Conservation (phyloP, 2,329 filamentous ascomycete genomes). For the Microascus cirrosus region DNA sequence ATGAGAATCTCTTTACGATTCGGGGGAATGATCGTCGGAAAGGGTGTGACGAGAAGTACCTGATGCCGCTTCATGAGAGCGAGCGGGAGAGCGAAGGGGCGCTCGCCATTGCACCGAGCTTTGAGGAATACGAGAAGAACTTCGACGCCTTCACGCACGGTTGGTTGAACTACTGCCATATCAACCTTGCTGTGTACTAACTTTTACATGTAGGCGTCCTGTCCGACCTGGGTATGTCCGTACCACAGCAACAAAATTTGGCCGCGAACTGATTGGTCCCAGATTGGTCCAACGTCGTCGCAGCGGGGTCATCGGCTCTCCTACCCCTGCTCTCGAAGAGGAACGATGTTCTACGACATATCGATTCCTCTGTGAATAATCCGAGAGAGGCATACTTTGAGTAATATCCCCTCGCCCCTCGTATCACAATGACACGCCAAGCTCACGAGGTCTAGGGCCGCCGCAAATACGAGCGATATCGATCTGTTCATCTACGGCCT, state of each 20-base stretch:
- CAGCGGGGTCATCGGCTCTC: conserved; percentile 62
- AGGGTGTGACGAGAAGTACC: conserved; percentile 42
- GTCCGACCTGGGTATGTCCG: conserved; percentile 37
- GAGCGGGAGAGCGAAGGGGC: conserved; percentile 45
- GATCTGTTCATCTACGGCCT: conserved; percentile 70
- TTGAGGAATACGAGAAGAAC: conserved; percentile 60
- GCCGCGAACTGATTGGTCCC: neutral
- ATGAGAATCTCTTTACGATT: neutral
- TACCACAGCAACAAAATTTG: too few relatives aligned
- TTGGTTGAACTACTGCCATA: neutral
- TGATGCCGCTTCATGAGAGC: conserved; percentile 47
- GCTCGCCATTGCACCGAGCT: conserved; percentile 47
- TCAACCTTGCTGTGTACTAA: neutral
- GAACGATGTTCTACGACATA: conserved; percentile 28
- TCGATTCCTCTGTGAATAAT: conserved; percentile 31
- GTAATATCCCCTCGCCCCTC: conserved; percentile 56
- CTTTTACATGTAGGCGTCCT: conserved; percentile 30
- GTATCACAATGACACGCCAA: neutral
- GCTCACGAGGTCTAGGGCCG: conserved; percentile 27
- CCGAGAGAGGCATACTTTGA: conserved; percentile 59
- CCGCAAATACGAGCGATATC: conserved; percentile 26
- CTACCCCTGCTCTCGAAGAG: conserved; percentile 47
- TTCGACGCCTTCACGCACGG: conserved; percentile 65
- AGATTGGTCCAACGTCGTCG: conserved; percentile 67
- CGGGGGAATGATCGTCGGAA: conserved; percentile 30